Conservation (phyloP, 371 early-diverging fungal genomes). For the Sporodiniella umbellata region DNA sequence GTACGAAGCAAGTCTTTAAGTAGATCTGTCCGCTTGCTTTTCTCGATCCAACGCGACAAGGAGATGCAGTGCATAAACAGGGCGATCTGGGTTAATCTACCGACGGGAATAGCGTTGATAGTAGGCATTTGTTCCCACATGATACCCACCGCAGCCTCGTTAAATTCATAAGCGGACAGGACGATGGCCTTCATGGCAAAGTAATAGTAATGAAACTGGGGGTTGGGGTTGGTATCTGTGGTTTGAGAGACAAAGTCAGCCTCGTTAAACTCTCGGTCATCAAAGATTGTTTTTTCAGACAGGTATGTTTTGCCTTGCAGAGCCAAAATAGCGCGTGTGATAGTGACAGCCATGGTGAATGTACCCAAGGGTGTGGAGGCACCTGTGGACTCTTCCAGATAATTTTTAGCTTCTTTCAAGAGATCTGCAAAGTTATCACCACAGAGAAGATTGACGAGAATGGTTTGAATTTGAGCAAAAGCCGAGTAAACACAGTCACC, state of each 20-base stretch:
- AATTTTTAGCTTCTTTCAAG: constrained; percentile 33
- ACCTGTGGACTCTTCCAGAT: constrained; percentile 27
- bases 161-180: constrained; percentile 28
- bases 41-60: constrained; percentile 22
- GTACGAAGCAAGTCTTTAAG: constrained; percentile 14
- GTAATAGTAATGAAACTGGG: constrained; percentile 25
- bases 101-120: constrained; percentile 27
- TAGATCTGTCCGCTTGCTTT: constrained; percentile 2
- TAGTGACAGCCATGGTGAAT: constrained; percentile 21
- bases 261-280: constrained; percentile 35
- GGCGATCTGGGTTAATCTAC: constrained; percentile 38
- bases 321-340: constrained; percentile 40
- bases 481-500: constrained; percentile 43
- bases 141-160: constrained; percentile 24
- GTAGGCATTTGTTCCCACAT: constrained; percentile 25
- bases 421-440: constrained; percentile 36
- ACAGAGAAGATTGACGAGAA: constrained; percentile 25
- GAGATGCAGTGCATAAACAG: constrained; percentile 37
- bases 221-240: background rate
- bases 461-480: constrained; percentile 36
- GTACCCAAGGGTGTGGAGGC: constrained; percentile 25
- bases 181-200: constrained; percentile 32
- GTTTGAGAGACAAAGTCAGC: constrained; percentile 17
- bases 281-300: constrained; percentile 29
- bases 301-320: constrained; percentile 40